Conservation (phyloP, 2,329 filamentous ascomycete species). For the Pseudogymnoascus sp. region DNA sequence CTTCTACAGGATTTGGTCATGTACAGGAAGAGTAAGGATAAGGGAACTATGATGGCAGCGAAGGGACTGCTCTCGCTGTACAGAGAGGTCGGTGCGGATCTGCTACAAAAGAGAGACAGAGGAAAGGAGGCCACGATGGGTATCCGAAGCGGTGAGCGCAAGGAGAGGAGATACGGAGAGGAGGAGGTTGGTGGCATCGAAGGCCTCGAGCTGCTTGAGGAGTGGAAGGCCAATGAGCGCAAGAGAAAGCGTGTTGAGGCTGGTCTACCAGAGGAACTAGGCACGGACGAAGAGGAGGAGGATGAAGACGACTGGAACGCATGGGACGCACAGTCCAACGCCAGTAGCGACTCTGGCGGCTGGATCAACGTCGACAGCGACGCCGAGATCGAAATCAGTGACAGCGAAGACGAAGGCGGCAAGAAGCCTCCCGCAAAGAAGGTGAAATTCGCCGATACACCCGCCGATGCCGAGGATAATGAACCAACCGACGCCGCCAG, state of each 20-base stretch:
- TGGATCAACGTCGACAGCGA: conserved; percentile 91
- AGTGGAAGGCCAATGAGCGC: conserved; percentile 89
- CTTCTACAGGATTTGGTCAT: conserved; percentile 92
- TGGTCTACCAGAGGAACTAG: conserved; percentile 56
- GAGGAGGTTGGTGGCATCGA: conserved; percentile 76
- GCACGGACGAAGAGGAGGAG: conserved; percentile 53
- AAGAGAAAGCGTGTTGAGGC: conserved; percentile 63
- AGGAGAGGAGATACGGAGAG: conserved; percentile 75
- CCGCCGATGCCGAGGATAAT: conserved; percentile 36
- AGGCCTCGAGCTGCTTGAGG: conserved; percentile 81
- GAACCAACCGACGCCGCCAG: conserved; percentile 36
- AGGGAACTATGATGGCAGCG: conserved; percentile 97
- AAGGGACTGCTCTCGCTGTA: conserved; percentile 87
- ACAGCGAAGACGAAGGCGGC: conserved; percentile 60
- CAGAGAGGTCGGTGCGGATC: conserved; percentile 80
- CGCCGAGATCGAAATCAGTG: conserved; percentile 67
- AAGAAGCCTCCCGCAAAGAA: conserved; percentile 57
- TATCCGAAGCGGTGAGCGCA: conserved; percentile 66
- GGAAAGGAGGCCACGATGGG: conserved; percentile 87
- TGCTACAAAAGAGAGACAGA: conserved; percentile 82
- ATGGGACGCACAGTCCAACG: conserved; percentile 53
- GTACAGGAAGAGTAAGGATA: conserved; percentile 96
- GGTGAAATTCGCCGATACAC: conserved; percentile 38
- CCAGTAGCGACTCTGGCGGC: conserved; percentile 66
- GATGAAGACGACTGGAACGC: conserved; percentile 51